phyloP scores from a whole-genome alignment of 2,329 filamentous ascomycete genomes.

The Neofusicoccum umdonicola region DNA sequence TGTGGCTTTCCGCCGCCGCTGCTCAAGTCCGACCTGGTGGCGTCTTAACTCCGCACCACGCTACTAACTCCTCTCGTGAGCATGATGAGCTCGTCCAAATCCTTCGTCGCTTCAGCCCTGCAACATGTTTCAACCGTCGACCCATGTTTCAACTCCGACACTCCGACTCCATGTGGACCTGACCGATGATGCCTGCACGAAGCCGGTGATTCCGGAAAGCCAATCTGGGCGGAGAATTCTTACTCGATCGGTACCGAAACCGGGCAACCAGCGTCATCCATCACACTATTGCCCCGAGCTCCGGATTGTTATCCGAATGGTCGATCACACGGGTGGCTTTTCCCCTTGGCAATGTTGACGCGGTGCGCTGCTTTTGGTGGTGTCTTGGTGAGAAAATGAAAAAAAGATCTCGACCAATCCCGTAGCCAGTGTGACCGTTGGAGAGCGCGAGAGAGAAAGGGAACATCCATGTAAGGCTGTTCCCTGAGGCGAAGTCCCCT shows the following conservation, averaged over 20 bases:
- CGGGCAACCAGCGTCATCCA: not conserved
- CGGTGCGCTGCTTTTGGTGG: not conserved
- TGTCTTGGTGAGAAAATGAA: not conserved
- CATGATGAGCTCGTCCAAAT: not conserved
- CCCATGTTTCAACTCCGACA: not conserved
- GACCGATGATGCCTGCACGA: not conserved
- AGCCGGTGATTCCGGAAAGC: not conserved
- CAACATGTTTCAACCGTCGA: not conserved
- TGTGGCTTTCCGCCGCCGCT: not conserved
- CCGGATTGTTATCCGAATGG: not conserved
- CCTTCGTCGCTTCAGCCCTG: not conserved
- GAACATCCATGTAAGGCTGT: not conserved
- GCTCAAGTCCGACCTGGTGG: no score
- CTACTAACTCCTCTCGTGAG: not conserved
- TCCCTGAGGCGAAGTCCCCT: not conserved
- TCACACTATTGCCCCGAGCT: not conserved
- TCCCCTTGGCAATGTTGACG: not conserved
- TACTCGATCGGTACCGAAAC: not conserved
- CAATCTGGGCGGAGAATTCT: not conserved
- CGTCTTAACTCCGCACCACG: not conserved
- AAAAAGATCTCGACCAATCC: not conserved
- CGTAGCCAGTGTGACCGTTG: not conserved
- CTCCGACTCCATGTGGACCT: not conserved
- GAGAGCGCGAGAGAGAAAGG: not conserved
- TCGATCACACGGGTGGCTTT: not conserved